Evolutionary conservation across 139 green algal genomes (phyloP), one percentile per base, ranked within the genome.

Genomic region (Chlorella sp.): DNA sequence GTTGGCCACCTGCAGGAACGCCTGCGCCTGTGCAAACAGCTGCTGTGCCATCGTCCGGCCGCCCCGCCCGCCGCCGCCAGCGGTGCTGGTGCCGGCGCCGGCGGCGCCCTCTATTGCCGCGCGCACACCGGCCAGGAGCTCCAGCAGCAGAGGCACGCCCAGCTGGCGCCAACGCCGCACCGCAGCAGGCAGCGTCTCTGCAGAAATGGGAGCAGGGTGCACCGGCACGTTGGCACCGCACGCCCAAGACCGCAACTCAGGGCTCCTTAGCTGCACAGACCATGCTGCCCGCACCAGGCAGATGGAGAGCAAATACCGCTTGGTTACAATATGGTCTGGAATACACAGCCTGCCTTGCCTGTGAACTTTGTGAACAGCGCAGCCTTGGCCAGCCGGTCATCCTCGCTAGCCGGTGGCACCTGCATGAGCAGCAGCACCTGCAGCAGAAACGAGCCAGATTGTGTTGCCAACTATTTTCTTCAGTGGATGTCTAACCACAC

Each of bases 401-500:
- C 79, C n/a, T 90, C 82, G 4, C 78, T 41, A 1, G 34, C 76
- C 9, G 86, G 80, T 16, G 60, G 21, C 34, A 75, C 72, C 1
- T 74, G 41, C 89, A 92, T 91, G 71, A 92, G 65, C 62, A 81
- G 21, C 41, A 91, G 51, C 32, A 92, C 74, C 88, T 92, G 88
- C n/a, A n/a, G n/a, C n/a, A n/a, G n/a, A n/a, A n/a, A n/a, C n/a
- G n/a, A n/a, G n/a, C n/a, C n/a, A n/a, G n/a, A n/a, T n/a, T n/a
- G n/a, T n/a, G n/a, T n/a, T n/a, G n/a, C n/a, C n/a, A n/a, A n/a
- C n/a, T n/a, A n/a, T n/a, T n/a, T n/a, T n/a, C n/a, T n/a, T n/a
- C n/a, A n/a, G n/a, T n/a, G n/a, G n/a, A n/a, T n/a, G n/a, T n/a
- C n/a, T n/a, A n/a, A n/a, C n/a, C n/a, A n/a, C n/a, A n/a, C n/a